Base-by-base conservation (phyloP, 257 asterid genomes). In the Ligustrum vulgare region DNA sequence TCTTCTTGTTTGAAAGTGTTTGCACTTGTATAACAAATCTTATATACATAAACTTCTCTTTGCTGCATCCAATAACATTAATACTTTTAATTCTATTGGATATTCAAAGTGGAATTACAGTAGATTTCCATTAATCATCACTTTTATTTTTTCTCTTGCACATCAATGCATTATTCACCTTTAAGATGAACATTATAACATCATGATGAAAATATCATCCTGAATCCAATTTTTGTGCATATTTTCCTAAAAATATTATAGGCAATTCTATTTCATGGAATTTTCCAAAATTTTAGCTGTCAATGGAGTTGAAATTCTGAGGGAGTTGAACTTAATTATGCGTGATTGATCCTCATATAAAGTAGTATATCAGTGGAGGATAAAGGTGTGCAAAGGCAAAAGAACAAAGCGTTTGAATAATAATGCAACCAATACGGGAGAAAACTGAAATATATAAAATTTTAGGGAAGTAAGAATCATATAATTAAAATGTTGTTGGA, bases 1-100 rank as follows among this genome's bases (percentile, higher is more conserved):
- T 89, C 81, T 79, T 80, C 79, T 86, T 83, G 93, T 84, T 88
- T 85, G 86, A 23, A 79, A 76, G 90, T 83, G 83, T 70, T 84
- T 86, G 91, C 83, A 82, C 70, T 47, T 79, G 84, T 82, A 20
- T 73, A 64, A 70, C 23, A 74, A 56, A 76, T 76, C 77, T 22
- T 66, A 70, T 78, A 51, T 43, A 47, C 65, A 64, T 65, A 37
- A 34, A 28, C 70, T 81, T 63, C 49, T 76, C 67, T 77, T 58
- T 28, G 41, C 4, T 31, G 23, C 8, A 47, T 64, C 60, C 54
- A 58, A 54, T 63, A 39, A 60, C 63, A 69, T 12, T 28, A 72
- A 39, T 73, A 7, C 1, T 28, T 28, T 28, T 28, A 28, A 28
- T 71, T 73, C 36, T n/a, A 37, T 25, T 66, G 6, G 39, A 23